Conservation (phyloP, 2,329 filamentous ascomycete genomes). For the Decorospora gaudefroyi region DNA sequence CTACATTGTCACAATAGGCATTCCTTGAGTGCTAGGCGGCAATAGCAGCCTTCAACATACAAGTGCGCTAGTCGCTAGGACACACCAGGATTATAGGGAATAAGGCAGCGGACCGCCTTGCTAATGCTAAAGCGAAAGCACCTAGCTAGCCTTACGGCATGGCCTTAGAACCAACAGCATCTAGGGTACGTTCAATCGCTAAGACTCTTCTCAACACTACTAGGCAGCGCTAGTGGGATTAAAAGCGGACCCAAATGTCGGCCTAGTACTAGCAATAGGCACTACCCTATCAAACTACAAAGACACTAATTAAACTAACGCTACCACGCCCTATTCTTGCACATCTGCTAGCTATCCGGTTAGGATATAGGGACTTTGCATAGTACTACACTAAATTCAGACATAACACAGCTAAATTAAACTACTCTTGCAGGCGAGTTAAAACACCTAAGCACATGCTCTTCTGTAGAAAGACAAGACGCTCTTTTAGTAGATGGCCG, state of each 20-base stretch:
- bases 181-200: not conserved
- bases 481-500: not conserved
- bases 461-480: constrained; percentile 3
- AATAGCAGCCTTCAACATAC: constrained; percentile 1
- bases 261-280: not conserved
- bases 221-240: not conserved
- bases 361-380: constrained; percentile 6
- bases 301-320: not conserved
- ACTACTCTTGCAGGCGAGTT: constrained; percentile 2
- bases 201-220: not conserved
- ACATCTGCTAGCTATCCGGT: not conserved
- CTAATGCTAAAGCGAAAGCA: not conserved
- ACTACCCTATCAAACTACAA: not conserved
- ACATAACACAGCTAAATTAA: constrained; percentile 1
- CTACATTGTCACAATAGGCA: constrained; percentile 6
- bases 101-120: constrained; percentile 3
- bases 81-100: not conserved
- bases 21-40: constrained; percentile 8
- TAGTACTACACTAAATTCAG: constrained; percentile 4
- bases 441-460: constrained; percentile 2
- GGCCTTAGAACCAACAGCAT: not conserved
- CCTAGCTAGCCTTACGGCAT: not conserved
- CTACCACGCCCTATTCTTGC: not conserved
- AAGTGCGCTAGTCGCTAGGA: not conserved
- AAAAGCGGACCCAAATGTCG: not conserved